phyloP scores from a whole-genome alignment of 805 yeast species.

The Wickerhamomyces subpelliculosus region DNA sequence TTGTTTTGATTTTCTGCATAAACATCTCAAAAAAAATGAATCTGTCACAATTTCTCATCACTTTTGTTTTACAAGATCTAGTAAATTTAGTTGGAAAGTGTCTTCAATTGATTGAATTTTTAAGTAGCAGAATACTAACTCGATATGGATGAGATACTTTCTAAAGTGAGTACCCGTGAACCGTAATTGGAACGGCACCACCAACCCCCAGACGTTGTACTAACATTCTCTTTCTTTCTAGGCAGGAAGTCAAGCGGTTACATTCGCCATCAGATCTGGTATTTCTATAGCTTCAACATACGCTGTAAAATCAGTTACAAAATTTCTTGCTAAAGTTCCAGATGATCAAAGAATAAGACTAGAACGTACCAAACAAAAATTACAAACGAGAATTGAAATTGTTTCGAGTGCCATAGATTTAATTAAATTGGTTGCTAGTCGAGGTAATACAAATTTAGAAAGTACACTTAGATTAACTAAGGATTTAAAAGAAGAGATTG shows the following conservation, averaged over 20 bases:
- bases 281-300: constrained; percentile 67
- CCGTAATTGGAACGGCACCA: not conserved
- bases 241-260: constrained; percentile 75
- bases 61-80: too few species aligned
- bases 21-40: too few species aligned
- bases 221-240: constrained; percentile 23
- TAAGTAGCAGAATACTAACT: too few species aligned
- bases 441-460: constrained; percentile 53
- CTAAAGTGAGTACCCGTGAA: constrained; percentile 17
- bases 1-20: too few species aligned
- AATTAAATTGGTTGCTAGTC: constrained; percentile 52
- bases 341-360: constrained; percentile 42
- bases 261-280: constrained; percentile 73
- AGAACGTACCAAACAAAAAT: constrained; percentile 32
- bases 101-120: too few species aligned
- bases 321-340: constrained; percentile 48
- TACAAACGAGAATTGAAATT: constrained; percentile 53
- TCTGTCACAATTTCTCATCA: too few species aligned
- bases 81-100: too few species aligned
- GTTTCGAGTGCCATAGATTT: constrained; percentile 63
- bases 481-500: constrained; percentile 51
- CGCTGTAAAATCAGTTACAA: constrained; percentile 59
- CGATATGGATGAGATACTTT: constrained; percentile 39
- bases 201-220: not conserved
- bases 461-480: constrained; percentile 47